These are phyloP conservation scores for Neocatenulostroma microsporum DNA, from an alignment of 2,329 filamentous ascomycete species.

Conservation along the genomic window DNA sequence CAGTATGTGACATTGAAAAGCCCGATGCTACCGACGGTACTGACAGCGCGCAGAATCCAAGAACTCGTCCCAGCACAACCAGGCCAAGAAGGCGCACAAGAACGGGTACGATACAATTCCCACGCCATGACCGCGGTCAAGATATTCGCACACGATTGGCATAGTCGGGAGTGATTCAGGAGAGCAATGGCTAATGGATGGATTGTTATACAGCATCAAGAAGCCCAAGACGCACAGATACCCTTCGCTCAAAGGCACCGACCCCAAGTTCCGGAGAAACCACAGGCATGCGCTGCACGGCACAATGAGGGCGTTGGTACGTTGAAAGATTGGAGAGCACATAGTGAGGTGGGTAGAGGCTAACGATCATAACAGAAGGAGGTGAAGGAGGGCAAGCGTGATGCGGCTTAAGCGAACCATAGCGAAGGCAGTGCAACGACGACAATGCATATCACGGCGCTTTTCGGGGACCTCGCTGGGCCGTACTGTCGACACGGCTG, in stretches of 20 bases:
- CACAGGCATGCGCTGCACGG: constrained; percentile 99
- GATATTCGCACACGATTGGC: no score
- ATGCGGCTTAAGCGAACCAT: constrained; percentile 59
- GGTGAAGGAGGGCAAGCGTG: constrained; percentile 91
- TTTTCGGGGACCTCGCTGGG: not conserved
- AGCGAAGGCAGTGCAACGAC: not conserved
- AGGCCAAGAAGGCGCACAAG: constrained; percentile 96
- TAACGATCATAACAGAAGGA: constrained; percentile 63
- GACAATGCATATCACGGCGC: not conserved
- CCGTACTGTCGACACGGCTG: no score
- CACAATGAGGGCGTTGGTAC: constrained; percentile 94
- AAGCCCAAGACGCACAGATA: constrained; percentile 99
- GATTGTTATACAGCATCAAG: constrained; percentile 69
- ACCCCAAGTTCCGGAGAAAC: constrained; percentile 99
- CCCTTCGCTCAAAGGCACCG: constrained; percentile 95
- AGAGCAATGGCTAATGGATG: constrained; percentile 4
- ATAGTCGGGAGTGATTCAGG: no score
- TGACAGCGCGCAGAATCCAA: constrained; percentile 69
- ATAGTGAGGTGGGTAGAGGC: not conserved
- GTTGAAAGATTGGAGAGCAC: constrained; percentile 30
- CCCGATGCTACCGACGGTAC: constrained; percentile 7
- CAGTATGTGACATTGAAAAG: constrained; percentile 54
- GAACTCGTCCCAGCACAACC: constrained; percentile 99
- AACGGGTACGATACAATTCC: constrained; percentile 92
- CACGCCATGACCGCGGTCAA: no score